Conservation (phyloP, 768 basidiomycete genomes). For the Sarcodon sp. region DNA sequence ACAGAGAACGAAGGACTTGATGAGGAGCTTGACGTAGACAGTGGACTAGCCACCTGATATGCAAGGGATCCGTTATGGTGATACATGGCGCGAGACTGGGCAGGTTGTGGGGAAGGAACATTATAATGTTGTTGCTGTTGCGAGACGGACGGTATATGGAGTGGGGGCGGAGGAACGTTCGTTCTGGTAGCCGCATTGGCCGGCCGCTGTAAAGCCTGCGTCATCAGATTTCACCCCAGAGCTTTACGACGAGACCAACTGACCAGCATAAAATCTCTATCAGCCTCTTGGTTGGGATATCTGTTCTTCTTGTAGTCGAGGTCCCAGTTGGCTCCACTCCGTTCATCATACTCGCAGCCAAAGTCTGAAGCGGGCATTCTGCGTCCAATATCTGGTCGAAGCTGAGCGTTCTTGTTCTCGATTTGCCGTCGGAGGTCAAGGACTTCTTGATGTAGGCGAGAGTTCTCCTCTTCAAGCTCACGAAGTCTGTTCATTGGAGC, state of each 20-base stretch:
- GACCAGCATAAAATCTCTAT: neutral
- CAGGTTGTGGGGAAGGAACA: neutral
- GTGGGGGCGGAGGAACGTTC: neutral
- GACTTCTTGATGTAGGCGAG: slow-evolving; percentile 56
- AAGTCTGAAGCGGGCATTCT: slow-evolving; percentile 1
- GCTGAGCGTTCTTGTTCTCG: slow-evolving; percentile 13
- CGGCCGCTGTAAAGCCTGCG: neutral
- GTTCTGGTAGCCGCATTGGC: neutral
- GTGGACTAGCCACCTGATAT: neutral
- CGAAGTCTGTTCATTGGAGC: slow-evolving; percentile 65
- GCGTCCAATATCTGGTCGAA: slow-evolving; percentile 11
- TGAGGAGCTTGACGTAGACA: neutral
- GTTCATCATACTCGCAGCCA: neutral
- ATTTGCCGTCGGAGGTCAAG: slow-evolving; percentile 63
- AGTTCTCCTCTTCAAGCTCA: slow-evolving; percentile 75
- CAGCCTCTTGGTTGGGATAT: neutral
- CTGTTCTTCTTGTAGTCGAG: neutral
- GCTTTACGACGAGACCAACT: neutral
- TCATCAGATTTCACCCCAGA: neutral
- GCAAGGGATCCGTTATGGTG: neutral
- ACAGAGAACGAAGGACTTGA: neutral
- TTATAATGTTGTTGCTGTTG: neutral
- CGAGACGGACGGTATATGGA: neutral
- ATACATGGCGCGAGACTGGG: neutral
- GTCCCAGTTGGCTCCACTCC: neutral